Percentiles rank a stretch among this genome's conserved stretches.
These are phyloP conservation scores for Amanita jacksonii DNA, from an alignment of 768 basidiomycete species.

Conservation along the genomic window DNA sequence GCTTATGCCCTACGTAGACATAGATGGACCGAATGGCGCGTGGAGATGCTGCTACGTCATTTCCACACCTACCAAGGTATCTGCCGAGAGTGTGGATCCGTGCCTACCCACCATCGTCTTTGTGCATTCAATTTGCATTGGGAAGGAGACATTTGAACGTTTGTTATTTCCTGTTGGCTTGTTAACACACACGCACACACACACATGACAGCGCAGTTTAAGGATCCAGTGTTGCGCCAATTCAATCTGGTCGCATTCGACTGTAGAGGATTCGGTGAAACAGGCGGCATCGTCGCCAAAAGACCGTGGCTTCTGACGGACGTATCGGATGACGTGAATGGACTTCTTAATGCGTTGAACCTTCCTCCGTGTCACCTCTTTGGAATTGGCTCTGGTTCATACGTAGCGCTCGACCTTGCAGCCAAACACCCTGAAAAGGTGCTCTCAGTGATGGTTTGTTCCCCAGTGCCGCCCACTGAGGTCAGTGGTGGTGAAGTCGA, in stretches of 20 bases:
- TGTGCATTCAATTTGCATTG: slow-evolving; percentile 26
- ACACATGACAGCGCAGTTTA: slow-evolving; percentile 31
- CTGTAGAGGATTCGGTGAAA: slow-evolving; percentile 24
- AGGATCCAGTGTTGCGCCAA: slow-evolving; percentile 23
- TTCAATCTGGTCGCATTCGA: slow-evolving; percentile 30
- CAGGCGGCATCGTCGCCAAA: slow-evolving; percentile 18
- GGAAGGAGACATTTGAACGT: slow-evolving; percentile 24
- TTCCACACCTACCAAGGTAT: slow-evolving; percentile 24
- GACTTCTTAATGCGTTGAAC: slow-evolving; percentile 24
- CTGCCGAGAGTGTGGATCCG: slow-evolving; percentile 21
- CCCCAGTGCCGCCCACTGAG: slow-evolving; percentile 24
- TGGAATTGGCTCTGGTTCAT: slow-evolving; percentile 25
- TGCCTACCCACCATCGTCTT: slow-evolving; percentile 28
- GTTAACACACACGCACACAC: not conserved
- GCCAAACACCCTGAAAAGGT: slow-evolving; percentile 21
- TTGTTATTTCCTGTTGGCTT: slow-evolving; percentile 8
- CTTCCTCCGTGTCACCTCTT: slow-evolving; percentile 27
- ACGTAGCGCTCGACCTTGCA: slow-evolving; percentile 25
- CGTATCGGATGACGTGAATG: slow-evolving; percentile 22
- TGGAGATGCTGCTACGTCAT: slow-evolving; percentile 26
- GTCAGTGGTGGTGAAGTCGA: slow-evolving; percentile 1
- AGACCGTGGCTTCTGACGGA: slow-evolving; percentile 19
- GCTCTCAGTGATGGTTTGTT: slow-evolving; percentile 27
- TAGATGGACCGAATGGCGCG: slow-evolving; percentile 20
- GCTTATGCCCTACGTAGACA: slow-evolving; percentile 24